Percentiles rank a stretch among this genome's conserved stretches.
These are phyloP conservation scores for Aspergillus luchuensis DNA, from an alignment of 2,329 filamentous ascomycete species.

Conservation along the genomic window DNA sequence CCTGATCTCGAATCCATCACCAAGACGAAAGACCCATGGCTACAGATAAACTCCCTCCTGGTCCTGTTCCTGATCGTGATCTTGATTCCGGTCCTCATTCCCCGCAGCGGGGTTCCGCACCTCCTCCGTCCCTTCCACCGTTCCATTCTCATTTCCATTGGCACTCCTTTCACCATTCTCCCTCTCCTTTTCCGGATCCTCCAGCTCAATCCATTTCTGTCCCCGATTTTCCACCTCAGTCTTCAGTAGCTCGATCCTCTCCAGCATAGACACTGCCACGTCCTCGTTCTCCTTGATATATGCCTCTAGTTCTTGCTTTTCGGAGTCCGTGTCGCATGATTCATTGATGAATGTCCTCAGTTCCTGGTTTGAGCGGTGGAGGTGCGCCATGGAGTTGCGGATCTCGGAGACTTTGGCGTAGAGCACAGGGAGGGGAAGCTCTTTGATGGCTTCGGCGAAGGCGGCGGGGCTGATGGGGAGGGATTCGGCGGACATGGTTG, in stretches of 20 bases:
- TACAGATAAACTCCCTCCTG: conserved; percentile 35
- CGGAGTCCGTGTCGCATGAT: conserved; percentile 54
- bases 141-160: conserved; percentile 25
- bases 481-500: conserved; percentile 52
- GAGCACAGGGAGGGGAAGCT: conserved; percentile 59
- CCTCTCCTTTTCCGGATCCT: conserved; percentile 16
- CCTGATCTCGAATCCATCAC: conserved; percentile 17
- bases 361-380: conserved; percentile 59
- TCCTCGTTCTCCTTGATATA: conserved; percentile 59
- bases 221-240: conserved; percentile 57
- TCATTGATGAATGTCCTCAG: conserved; percentile 55
- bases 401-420: conserved; percentile 65
- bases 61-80: conserved; percentile 12
- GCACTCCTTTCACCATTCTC: neutral
- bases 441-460: conserved; percentile 59
- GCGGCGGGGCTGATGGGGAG: conserved; percentile 52
- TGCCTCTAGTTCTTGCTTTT: conserved; percentile 36
- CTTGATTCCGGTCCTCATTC: neutral
- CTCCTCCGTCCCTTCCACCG: neutral
- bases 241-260: conserved; percentile 56
- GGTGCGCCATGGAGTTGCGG: conserved; percentile 61
- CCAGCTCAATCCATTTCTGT: conserved; percentile 52
- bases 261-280: conserved; percentile 59
- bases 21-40: too few relatives aligned
- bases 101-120: conserved; percentile 1